These are phyloP conservation scores for Pestalotiopsis sp. DNA, from an alignment of 2,329 filamentous ascomycete genomes.

Conservation along the genomic window DNA sequence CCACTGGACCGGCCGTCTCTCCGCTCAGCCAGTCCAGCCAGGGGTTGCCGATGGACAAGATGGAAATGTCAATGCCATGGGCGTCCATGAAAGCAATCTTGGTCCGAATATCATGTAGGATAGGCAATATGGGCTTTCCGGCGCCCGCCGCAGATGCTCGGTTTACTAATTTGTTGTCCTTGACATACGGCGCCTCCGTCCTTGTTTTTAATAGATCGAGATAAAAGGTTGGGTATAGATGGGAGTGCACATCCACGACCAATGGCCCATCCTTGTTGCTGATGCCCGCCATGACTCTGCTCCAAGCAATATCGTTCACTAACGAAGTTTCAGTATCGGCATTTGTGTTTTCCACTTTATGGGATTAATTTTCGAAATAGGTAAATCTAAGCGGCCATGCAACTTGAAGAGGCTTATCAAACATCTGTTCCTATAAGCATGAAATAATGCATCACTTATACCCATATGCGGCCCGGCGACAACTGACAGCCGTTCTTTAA, in stretches of 20 bases:
- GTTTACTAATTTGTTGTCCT: conserved; percentile 9
- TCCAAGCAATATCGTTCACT: too few species aligned
- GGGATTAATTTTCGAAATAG: too few species aligned
- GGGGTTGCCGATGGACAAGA: conserved; percentile 88
- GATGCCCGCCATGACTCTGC: neutral
- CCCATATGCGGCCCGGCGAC: neutral
- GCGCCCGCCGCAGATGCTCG: neutral
- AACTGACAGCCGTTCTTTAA: neutral
- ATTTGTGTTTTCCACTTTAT: too few species aligned
- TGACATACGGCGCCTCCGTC: conserved; percentile 1
- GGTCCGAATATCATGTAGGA: neutral
- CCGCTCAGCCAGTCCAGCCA: conserved; percentile 83
- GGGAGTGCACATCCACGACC: conserved; percentile 1
- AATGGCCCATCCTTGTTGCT: neutral
- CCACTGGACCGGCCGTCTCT: conserved; percentile 63
- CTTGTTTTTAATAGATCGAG: neutral
- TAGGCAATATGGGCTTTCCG: conserved; percentile 2
- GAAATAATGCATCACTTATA: neutral
- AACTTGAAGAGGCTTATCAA: too few species aligned
- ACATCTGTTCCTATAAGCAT: neutral
- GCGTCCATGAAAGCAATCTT: conserved; percentile 88
- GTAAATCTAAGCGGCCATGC: too few species aligned
- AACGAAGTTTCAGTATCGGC: too few species aligned
- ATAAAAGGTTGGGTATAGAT: conserved; percentile 11
- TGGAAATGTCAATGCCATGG: conserved; percentile 79